Evolutionary conservation across 305 asterid genomes (phyloP).

Genomic region (Petunia hybrid): DNA sequence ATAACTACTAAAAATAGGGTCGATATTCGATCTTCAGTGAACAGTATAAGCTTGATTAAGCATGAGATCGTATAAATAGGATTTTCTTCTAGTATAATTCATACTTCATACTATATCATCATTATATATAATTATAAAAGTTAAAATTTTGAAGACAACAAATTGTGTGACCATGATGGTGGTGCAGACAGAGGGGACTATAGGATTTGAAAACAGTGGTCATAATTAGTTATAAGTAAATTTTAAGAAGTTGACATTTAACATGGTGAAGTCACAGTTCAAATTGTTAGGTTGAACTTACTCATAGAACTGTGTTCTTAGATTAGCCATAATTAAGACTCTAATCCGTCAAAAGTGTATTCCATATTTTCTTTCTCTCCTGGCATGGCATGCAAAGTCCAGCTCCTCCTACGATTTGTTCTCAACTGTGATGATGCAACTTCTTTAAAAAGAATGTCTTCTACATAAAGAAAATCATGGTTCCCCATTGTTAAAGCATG

Average conservation of each 20-base stretch:
- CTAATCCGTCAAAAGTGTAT: not conserved
- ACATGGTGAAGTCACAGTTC: no score
- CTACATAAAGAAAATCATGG: constrained; percentile 14
- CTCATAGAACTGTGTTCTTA: no score
- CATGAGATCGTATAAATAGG: not conserved
- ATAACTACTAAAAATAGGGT: not conserved
- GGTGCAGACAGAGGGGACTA: no score
- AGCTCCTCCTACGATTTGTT: constrained; percentile 25
- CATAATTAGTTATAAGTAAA: no score
- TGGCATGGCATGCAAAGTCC: constrained; percentile 8
- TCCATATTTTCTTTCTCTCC: not conserved
- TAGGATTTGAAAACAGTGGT: no score
- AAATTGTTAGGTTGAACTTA: no score
- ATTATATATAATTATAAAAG: no score
- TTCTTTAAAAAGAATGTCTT: constrained; percentile 24
- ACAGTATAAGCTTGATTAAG: not conserved
- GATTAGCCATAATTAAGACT: no score
- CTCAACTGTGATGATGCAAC: constrained; percentile 10
- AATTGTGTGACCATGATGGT: no score
- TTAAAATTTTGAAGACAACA: no score
- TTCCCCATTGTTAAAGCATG: constrained; percentile 23
- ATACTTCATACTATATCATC: not conserved
- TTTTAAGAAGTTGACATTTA: no score
- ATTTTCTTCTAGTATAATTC: not conserved
- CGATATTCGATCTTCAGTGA: not conserved